Base-by-base conservation (phyloP, 768 basidiomycete genomes). In the Leccinum subgranulosum region DNA sequence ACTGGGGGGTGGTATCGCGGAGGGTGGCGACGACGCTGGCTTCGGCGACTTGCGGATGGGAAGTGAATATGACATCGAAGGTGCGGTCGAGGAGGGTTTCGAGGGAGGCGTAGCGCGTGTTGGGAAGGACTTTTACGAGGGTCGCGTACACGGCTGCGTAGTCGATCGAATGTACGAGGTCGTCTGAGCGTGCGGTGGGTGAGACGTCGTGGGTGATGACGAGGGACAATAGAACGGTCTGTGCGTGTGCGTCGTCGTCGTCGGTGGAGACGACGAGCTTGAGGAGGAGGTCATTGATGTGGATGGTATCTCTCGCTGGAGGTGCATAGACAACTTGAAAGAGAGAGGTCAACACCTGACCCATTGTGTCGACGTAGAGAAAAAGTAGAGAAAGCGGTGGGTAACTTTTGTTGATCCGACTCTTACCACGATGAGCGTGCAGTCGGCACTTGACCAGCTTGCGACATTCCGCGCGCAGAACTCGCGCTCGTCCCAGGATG, bases 151-250 rank as follows among this genome's bases (percentile, higher is more conserved):
- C 58, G 64, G 77, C 11, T 85, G 69, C 6, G 64, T 92, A 92
- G 74, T 92, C 82, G 58, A 92, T 77, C 1, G 87, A 85, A 58
- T 80, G 71, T 0, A 72, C 62, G 3, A 88, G 73, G 62, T 85
- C 77, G 67, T 90, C 87, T 6, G 74, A 66, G 0, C 62, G 59
- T 11, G 84, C 86, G 3, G 86, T 75, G 1, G 63, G 54, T 9
- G 77, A 69, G 25, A 89, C 69, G 62, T 85, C 77, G 61, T 84
- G 73, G 1, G 74, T 68, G 51, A 90, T 75, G 12, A 72, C 70
- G 11, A 91, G 62, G 14, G 81, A 76, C 54, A 87, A 63, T 2
- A 77, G 67, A 29, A 90, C 75, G 0, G 84, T 81, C 60, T 90
- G 87, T 23, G 74, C 63, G 29, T 62, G 55, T 54, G 74, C 76